Conservation (phyloP, 2,329 filamentous ascomycete genomes). For the Curvularia lunata region DNA sequence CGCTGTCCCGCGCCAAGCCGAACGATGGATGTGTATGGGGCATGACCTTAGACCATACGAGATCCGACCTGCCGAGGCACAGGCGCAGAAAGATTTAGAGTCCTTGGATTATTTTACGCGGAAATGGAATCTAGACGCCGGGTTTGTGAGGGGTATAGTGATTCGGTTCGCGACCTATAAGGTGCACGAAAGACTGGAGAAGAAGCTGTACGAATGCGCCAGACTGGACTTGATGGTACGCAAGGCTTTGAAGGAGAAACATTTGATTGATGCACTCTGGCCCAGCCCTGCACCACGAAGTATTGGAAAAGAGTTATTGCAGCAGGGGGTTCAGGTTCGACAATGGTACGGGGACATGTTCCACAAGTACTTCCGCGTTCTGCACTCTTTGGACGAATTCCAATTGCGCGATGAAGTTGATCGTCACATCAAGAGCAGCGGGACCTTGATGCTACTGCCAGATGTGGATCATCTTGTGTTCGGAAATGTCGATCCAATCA, state of each 20-base stretch:
- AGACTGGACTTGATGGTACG: slow-evolving; percentile 46
- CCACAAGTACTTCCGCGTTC: slow-evolving; percentile 43
- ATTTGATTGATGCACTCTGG: slow-evolving; percentile 46
- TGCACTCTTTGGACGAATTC: slow-evolving; percentile 43
- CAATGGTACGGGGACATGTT: slow-evolving; percentile 50
- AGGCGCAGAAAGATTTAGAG: slow-evolving; percentile 47
- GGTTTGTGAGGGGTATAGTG: slow-evolving; percentile 42
- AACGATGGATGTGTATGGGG: slow-evolving; percentile 45
- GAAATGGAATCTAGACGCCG: slow-evolving; percentile 41
- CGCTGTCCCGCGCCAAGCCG: slow-evolving; percentile 38
- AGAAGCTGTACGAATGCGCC: slow-evolving; percentile 44
- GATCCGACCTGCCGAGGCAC: slow-evolving; percentile 45
- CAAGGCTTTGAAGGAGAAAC: slow-evolving; percentile 49
- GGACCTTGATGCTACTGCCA: slow-evolving; percentile 45
- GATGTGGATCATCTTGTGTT: slow-evolving; percentile 45
- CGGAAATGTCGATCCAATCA: slow-evolving; percentile 43
- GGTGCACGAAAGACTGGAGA: slow-evolving; percentile 46
- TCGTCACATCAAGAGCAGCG: slow-evolving; percentile 36
- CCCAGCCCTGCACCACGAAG: slow-evolving; percentile 40
- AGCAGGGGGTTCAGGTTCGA: slow-evolving; percentile 44
- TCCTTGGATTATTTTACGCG: slow-evolving; percentile 42
- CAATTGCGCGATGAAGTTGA: slow-evolving; percentile 42
- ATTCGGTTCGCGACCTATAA: slow-evolving; percentile 46
- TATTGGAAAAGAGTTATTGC: slow-evolving; percentile 35
- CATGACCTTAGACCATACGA: slow-evolving; percentile 39